Evolutionary conservation across 1,139 yeast species (phyloP), one percentile per base, ranked within the genome.

Genomic region (Blastobotrys elegans): DNA sequence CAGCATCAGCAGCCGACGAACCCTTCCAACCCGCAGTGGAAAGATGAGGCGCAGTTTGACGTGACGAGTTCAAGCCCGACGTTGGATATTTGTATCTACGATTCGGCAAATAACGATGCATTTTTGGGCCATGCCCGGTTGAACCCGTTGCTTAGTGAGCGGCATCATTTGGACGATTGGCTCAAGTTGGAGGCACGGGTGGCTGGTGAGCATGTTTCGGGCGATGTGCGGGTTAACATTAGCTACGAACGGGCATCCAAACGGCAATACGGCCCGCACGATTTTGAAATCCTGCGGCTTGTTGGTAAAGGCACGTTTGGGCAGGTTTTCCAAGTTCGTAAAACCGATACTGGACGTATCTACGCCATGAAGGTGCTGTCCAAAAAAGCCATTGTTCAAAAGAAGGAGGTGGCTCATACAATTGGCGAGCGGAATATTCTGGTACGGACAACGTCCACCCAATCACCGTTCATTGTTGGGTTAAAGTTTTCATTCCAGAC

Each of bases 231-330:
- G 56, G 79, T 90, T 48, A 76, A 78, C 55, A 79, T 90, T 76
- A 82, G 81, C 52, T 90, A 84, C 64, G 79, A 84, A 45, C 74
- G 80, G 34, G 82, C 85, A 35, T 71, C 77, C 49, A 82, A 83
- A 65, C 79, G 80, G 56, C 87, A 84, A 57, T 88, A 84, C 61
- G 96, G 96, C 1, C 97, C 97, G 4, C 84, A 84, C 50, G 97
- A 92, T 69, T 92, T 92, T 66, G 96, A 90, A 63, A 86, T 90
- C 17, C 77, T 92, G 58, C 76, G 96, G 61, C 73, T 92, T 47
- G 74, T 92, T 53, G 98, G 98, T 52, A 89, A 88, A 64, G 98
- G 98, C 45, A 92, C 97, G 0, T 92, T 92, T 73, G 98, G 98
- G 29, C 96, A 87, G 68, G 98, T 92, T 35, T 92, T 84, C 67